Evolutionary conservation across 495 filamentous ascomycete genomes (phyloP), one percentile per base, ranked within the genome.

Genomic region (Neurospora tetrasperma): DNA sequence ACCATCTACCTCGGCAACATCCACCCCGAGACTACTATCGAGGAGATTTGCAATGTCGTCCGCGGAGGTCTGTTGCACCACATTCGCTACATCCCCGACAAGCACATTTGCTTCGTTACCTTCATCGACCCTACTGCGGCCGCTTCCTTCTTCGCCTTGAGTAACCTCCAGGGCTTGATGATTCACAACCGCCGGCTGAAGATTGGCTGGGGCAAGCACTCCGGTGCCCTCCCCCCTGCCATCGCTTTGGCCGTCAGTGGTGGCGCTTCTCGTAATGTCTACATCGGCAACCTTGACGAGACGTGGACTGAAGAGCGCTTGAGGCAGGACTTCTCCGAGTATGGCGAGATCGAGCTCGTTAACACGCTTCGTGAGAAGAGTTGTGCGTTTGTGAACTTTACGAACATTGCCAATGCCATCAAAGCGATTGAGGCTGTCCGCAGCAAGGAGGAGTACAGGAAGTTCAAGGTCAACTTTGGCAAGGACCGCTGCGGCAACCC

Each of bases 141-240:
- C 16, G 96, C 96, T 69, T 97, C 94, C 4, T 99, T 99, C 85
- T 99, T 97, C 80, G 96, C 96, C 42, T 83, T 99, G 74, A 97
- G 94, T 85, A 97, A 98, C 79, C 85, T 98, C 35, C 96, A 99
- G 83, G 96, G 96, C 5, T 82, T 99, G 73, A 99, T 99, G 96
- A 99, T 99, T 77, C 96, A 99, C 85, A 99, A 99, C 80, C 91
- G 96, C 74, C 90, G 96, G 40, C 84, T 99, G 74, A 99, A 99
- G 88, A 97, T 99, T 80, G 96, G 96, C 73, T 99, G 96, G 96
- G 96, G 96, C 74, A 99, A 99, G 85, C 96, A 99, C 82, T 99
- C 96, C 10, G 96, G 96, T 71, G 96, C 96, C 75, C 90, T 99
- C 18, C 96, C 96, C 48, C 95, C 96, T 5, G 96, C 96, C 1